Evolutionary conservation across 139 green algal genomes (phyloP).

Genomic region (Chlamydomonas schloesseri): DNA sequence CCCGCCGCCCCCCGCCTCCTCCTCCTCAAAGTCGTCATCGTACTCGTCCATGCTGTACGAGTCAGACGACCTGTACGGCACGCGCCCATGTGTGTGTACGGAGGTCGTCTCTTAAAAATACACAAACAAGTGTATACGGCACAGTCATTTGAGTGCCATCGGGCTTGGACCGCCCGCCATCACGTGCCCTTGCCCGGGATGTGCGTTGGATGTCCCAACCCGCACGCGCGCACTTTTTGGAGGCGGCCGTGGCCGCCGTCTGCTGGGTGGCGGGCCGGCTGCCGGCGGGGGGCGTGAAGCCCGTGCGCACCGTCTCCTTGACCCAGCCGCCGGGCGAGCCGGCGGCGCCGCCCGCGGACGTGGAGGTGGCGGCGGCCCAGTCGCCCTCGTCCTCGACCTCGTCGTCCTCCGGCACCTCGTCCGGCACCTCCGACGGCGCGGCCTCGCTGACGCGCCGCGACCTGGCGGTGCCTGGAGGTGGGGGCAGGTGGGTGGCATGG

Average conservation of each 20-base stretch:
- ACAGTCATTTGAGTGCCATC: no score
- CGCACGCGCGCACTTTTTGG: neutral
- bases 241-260: neutral
- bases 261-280: neutral
- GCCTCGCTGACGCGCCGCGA: constrained; percentile 5
- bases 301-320: neutral
- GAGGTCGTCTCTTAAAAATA: no score
- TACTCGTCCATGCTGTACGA: neutral
- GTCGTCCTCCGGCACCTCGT: no score
- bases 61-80: no score
- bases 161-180: no score
- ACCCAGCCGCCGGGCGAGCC: constrained; percentile 29
- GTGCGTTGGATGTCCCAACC: no score
- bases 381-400: no score
- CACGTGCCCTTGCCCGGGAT: no score
- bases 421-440: neutral
- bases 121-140: no score
- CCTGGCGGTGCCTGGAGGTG: neutral
- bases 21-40: constrained; percentile 23
- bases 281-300: no score
- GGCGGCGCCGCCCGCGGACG: neutral
- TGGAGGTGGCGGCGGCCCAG: neutral
- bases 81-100: neutral
- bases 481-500: neutral
- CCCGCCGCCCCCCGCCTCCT: no score